Conservation (phyloP, 2,329 filamentous ascomycete species). For the Coccinonectria pachysandricola region DNA sequence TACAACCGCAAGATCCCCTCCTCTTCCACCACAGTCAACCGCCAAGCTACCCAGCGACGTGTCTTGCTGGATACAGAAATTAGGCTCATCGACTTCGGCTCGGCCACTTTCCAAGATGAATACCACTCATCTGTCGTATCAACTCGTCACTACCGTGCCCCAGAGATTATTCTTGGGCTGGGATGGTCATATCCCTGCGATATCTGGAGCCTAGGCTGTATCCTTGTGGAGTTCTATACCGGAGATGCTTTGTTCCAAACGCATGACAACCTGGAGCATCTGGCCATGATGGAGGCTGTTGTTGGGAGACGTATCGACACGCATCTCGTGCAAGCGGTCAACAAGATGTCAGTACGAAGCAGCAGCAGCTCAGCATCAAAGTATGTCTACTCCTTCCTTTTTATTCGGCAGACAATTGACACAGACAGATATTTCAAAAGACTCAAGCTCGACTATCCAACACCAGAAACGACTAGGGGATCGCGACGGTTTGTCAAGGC, state of each 20-base stretch:
- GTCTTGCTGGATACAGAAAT: slow-evolving; percentile 61
- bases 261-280: slow-evolving; percentile 60
- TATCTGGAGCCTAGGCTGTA: slow-evolving; percentile 66
- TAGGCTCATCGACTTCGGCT: slow-evolving; percentile 60
- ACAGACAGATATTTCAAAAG: slow-evolving; percentile 53
- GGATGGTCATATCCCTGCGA: slow-evolving; percentile 65
- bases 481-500: slow-evolving; percentile 58
- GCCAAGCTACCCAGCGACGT: slow-evolving; percentile 52
- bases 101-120: slow-evolving; percentile 62
- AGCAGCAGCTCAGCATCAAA: slow-evolving; percentile 53
- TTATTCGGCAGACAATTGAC: slow-evolving; percentile 15
- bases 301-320: slow-evolving; percentile 49
- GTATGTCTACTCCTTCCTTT: slow-evolving; percentile 30
- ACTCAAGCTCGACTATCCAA: slow-evolving; percentile 54
- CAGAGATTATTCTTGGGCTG: slow-evolving; percentile 60
- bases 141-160: slow-evolving; percentile 59
- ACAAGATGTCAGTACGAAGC: slow-evolving; percentile 44
- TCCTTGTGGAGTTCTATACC: slow-evolving; percentile 62
- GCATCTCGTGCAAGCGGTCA: slow-evolving; percentile 39
- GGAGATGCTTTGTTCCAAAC: slow-evolving; percentile 63
- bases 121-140: slow-evolving; percentile 64
- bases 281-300: slow-evolving; percentile 68
- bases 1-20: slow-evolving; percentile 62
- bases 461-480: slow-evolving; percentile 50
- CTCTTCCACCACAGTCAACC: slow-evolving; percentile 48